These are phyloP conservation scores for Hymenoscyphus fructigenus DNA, from an alignment of 2,329 filamentous ascomycete species.

Conservation along the genomic window DNA sequence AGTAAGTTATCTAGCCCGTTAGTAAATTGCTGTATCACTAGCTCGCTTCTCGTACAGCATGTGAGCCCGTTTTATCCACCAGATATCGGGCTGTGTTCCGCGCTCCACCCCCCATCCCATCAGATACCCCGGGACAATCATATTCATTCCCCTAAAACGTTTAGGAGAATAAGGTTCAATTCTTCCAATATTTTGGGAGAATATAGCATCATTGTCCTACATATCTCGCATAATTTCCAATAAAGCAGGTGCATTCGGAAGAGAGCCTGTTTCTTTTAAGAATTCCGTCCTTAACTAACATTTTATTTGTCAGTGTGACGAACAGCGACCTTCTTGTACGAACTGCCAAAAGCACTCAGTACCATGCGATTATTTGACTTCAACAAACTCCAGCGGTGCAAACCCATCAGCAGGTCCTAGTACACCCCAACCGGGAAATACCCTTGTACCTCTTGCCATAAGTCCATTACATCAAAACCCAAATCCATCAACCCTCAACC, in stretches of 20 bases:
- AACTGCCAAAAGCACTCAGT: conserved; percentile 44
- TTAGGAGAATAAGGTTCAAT: too few relatives aligned
- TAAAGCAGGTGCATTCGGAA: too few relatives aligned
- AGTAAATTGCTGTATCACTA: not conserved
- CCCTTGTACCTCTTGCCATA: not conserved
- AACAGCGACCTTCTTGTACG: conserved; percentile 40
- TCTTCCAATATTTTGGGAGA: not conserved
- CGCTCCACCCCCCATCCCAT: too few relatives aligned
- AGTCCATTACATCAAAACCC: not conserved
- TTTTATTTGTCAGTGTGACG: conserved; percentile 39
- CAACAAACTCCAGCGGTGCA: conserved; percentile 16
- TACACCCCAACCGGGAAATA: conserved; percentile 3
- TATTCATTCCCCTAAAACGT: too few relatives aligned
- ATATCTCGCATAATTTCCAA: too few relatives aligned
- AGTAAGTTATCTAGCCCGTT: conserved; percentile 32
- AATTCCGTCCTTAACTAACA: not conserved
- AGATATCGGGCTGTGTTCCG: too few relatives aligned
- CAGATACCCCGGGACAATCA: too few relatives aligned
- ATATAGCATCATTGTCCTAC: not conserved
- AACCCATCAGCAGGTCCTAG: conserved; percentile 11
- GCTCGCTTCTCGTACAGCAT: not conserved
- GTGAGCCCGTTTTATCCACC: too few relatives aligned
- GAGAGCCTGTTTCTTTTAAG: not conserved
- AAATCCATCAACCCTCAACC: conserved; percentile 33
- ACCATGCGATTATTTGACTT: conserved; percentile 38